Base-by-base conservation (phyloP, 768 basidiomycete genomes). In the Tulasnella sp. region DNA sequence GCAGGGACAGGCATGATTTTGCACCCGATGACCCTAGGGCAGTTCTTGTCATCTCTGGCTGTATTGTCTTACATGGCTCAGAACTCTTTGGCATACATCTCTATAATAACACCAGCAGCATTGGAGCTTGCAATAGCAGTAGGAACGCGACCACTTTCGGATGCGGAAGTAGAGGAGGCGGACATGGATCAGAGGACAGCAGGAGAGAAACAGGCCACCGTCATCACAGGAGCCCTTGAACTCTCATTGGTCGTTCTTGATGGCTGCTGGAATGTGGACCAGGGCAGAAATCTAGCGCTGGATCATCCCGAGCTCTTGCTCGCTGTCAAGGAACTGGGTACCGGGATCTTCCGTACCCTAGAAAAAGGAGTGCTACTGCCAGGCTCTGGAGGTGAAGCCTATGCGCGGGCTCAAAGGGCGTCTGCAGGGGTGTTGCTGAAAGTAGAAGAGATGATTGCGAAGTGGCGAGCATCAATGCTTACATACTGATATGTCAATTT, bases 1-100 rank as follows among this genome's bases (percentile, higher is more conserved):
- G 77, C 83, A 0, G 88, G 87, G 8, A 81, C 86, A 0, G 86
- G 85, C 0, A 74, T 93, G 57, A 73, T 96, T 48, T 72, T 96
- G 20, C 83, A 79, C 53, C 76, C 91, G 2, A 62, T 87, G 49
- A 73, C 86, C 0, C 71, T 98, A 19, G 70, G 81, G 10, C 82
- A 84, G 48, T 79, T 87, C 53, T 64, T 96, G 45, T 70, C 74
- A 40, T 82, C 91, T 3, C 66, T 93, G 13, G 73, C 79, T 2
- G 73, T 96, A 33, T 70, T 99, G 27, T 73, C 87, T 13, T 83
- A 96, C 62, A 83, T 89, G 1, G 77, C 83, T 1, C 75, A 81
- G 52, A 81, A 88, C 58, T 81, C 88, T 13, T 70, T 78, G 0
- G 78, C 84, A 54, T 96, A 85, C 80, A 67, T 90, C 37, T 72